Base-by-base conservation (phyloP, 345 rosid species). In the Ceriops tagal region DNA sequence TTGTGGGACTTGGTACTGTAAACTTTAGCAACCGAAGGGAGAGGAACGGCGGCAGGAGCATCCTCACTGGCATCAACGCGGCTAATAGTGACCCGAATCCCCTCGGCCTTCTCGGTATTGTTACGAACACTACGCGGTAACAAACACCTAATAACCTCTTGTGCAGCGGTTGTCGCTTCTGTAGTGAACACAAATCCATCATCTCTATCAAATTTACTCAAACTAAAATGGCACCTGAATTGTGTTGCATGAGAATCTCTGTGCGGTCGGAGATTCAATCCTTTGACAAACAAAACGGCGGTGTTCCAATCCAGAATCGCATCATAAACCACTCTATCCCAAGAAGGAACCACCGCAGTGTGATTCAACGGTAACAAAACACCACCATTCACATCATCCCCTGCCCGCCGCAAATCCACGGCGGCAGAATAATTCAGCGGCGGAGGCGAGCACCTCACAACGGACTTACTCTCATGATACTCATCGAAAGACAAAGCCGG, bases 61-160 rank as follows among this genome's bases (percentile, higher is more conserved):
- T 61, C 69, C 64, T 37, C 71, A 52, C 37, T 32, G 3, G 51
- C 67, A 59, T 60, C 71, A 53, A 68, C 72, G 22, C 58, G 74
- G 32, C 75, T 68, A 37, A 87, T 53, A 3, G 86, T 85, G 31
- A 89, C 88, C 6, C 82, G 84, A 75, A 74, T 75, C 4, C 92
- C 93, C 67, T 70, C 73, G 67, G 86, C 85, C 76, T 81, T 83
- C n/a, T 61, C 75, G 0, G 77, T 82, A 65, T 87, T 87, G 18
- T 72, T 75, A 55, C 71, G 70, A 62, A 95, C 71, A 58, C 85
- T 84, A 46, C 82, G 82, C 0, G 98, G 98, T 73, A 90, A 74
- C 70, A 70, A 78, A 84, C 99, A 95, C 83, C 97, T 75, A 46
- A 95, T 83, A 65, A 90, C 96, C 78, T 95, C 98, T 78, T 95